These are phyloP conservation scores for Wickerhamomyces pijperi DNA, from an alignment of 805 yeast genomes.

Conservation along the genomic window DNA sequence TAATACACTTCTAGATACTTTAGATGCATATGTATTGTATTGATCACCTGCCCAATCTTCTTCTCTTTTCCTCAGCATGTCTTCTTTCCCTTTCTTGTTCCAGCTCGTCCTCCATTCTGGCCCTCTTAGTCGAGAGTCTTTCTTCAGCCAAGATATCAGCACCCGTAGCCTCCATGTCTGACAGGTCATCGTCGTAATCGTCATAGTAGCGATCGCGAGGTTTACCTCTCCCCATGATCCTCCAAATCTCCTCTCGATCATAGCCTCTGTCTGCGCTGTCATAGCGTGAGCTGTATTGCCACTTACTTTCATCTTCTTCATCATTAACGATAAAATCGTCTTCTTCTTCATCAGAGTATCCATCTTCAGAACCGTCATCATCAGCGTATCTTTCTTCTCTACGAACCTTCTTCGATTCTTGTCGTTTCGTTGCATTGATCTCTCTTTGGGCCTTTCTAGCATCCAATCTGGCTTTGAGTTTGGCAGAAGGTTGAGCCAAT, in stretches of 20 bases:
- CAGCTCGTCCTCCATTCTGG: constrained; percentile 61
- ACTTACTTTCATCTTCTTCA: constrained; percentile 16
- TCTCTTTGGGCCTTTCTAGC: constrained; percentile 15
- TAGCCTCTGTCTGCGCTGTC: constrained; percentile 33
- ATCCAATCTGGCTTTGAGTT: constrained; percentile 35
- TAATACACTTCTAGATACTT: neutral
- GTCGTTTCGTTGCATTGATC: too few relatives aligned
- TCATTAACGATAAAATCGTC: constrained; percentile 53
- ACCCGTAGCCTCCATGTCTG: constrained; percentile 91
- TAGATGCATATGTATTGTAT: too few relatives aligned
- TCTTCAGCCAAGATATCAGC: constrained; percentile 83
- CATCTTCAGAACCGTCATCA: constrained; percentile 26
- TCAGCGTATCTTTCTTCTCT: neutral
- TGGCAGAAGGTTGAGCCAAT: constrained; percentile 47
- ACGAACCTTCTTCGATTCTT: too few relatives aligned
- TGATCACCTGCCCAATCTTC: constrained; percentile 19
- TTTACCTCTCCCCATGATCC: constrained; percentile 60
- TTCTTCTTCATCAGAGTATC: constrained; percentile 29
- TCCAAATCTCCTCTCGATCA: constrained; percentile 84
- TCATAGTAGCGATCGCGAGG: constrained; percentile 31
- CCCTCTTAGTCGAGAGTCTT: constrained; percentile 51
- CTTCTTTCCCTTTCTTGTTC: constrained; percentile 54
- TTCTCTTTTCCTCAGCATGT: constrained; percentile 37
- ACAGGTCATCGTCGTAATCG: constrained; percentile 36
- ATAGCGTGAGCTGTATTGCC: neutral